Evolutionary conservation across 441 rosid genomes (phyloP).

Genomic region (Arabidopsis lyrata): DNA sequence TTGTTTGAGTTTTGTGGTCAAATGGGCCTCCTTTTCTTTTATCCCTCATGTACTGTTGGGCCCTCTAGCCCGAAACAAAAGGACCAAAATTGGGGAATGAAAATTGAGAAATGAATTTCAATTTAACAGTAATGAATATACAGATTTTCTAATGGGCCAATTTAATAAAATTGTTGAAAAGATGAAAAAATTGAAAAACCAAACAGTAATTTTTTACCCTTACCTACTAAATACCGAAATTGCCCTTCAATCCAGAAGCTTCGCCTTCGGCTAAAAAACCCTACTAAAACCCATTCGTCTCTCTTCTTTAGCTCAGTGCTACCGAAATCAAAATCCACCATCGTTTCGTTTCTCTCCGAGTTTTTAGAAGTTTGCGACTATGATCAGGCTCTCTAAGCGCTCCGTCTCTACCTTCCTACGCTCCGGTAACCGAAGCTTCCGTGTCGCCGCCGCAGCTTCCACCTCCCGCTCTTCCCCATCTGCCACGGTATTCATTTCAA

Average conservation of each 20-base stretch:
- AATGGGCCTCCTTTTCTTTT: too few relatives aligned
- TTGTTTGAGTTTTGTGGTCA: too few relatives aligned
- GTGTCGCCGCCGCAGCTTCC: conserved; percentile 47
- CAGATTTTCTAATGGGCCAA: too few relatives aligned
- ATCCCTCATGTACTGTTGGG: too few relatives aligned
- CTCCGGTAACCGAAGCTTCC: conserved; percentile 51
- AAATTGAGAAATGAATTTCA: too few relatives aligned
- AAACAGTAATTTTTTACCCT: too few relatives aligned
- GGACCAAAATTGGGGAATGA: too few relatives aligned
- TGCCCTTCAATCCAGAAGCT: conserved; percentile 66
- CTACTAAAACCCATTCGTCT: conserved; percentile 53
- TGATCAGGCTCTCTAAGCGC: conserved; percentile 77
- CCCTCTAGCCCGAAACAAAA: too few relatives aligned
- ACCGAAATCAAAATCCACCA: neutral
- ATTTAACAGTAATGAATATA: too few relatives aligned
- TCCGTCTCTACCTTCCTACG: conserved; percentile 66
- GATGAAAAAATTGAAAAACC: too few relatives aligned
- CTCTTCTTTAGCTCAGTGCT: conserved; percentile 13
- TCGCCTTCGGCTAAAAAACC: conserved; percentile 61
- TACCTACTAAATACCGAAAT: neutral
- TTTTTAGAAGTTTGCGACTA: conserved; percentile 42
- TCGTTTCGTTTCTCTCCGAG: neutral
- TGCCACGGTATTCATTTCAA: conserved; percentile 46
- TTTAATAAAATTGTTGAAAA: too few relatives aligned
- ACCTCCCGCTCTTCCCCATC: conserved; percentile 47